Evolutionary conservation across 176 grass and related monocot genomes (phyloP).

Genomic region (Dendrocalamus sinicus): DNA sequence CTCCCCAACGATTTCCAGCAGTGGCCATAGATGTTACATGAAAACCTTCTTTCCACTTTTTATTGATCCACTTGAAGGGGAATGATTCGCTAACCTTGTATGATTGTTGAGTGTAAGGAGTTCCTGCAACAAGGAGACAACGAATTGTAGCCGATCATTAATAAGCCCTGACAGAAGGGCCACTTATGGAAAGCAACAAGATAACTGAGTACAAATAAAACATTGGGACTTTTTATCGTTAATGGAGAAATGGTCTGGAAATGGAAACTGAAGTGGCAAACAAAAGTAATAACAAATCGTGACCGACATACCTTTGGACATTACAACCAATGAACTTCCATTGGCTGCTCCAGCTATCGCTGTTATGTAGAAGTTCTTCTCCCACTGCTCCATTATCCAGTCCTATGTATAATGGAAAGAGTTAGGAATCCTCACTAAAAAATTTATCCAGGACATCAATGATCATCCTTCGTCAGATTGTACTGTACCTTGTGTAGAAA

Average conservation of each 20-base stretch:
- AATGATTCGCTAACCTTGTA: slow-evolving; percentile 98
- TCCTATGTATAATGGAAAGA: slow-evolving; percentile 57
- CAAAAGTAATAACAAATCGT: neutral
- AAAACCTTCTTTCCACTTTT: slow-evolving; percentile 99
- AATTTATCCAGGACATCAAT: slow-evolving; percentile 26
- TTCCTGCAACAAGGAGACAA: slow-evolving; percentile 59
- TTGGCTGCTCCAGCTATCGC: slow-evolving; percentile 83
- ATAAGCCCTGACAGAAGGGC: neutral
- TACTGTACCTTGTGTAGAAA: slow-evolving; percentile 92
- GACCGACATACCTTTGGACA: slow-evolving; percentile 77
- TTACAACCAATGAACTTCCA: slow-evolving; percentile 94
- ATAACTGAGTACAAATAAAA: slow-evolving; percentile 13
- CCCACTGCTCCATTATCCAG: slow-evolving; percentile 99
- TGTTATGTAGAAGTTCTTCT: slow-evolving; percentile 92
- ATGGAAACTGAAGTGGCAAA: neutral
- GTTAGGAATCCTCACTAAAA: slow-evolving; percentile 18
- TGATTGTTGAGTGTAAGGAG: slow-evolving; percentile 84
- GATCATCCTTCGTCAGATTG: slow-evolving; percentile 31
- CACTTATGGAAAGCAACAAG: neutral
- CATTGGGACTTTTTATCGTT: slow-evolving; percentile 13
- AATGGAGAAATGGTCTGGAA: slow-evolving; percentile 5
- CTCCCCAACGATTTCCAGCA: slow-evolving; percentile 86
- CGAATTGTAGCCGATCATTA: neutral
- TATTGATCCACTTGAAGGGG: slow-evolving; percentile 98
- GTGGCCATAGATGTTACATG: slow-evolving; percentile 97